Conservation (phyloP, 2,329 filamentous ascomycete genomes). For the Neonectria sp. region DNA sequence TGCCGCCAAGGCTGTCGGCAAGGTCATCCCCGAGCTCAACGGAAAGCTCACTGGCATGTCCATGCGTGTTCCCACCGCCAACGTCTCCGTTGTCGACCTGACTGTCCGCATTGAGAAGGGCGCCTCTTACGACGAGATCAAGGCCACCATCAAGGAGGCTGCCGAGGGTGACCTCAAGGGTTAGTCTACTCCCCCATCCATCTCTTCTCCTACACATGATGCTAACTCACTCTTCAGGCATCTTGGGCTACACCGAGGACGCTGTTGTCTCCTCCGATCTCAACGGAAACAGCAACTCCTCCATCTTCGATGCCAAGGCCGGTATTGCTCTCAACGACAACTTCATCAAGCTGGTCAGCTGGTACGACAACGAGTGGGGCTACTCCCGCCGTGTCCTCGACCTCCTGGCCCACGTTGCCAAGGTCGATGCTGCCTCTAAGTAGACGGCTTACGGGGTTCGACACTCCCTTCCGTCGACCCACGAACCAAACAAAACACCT, state of each 20-base stretch:
- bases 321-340: slow-evolving; percentile 98
- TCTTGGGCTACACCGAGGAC: slow-evolving; percentile 97
- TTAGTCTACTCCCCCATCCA: slow-evolving; percentile 58
- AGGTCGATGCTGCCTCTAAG: slow-evolving; percentile 77
- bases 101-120: slow-evolving; percentile 94
- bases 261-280: slow-evolving; percentile 95
- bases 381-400: slow-evolving; percentile 97
- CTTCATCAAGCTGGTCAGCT: slow-evolving; percentile 98
- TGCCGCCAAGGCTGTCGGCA: slow-evolving; percentile 99
- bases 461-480: slow-evolving; percentile 20
- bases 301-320: slow-evolving; percentile 99
- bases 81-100: slow-evolving; percentile 99
- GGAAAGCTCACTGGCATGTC: slow-evolving; percentile 99
- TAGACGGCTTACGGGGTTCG: slow-evolving; percentile 48
- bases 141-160: slow-evolving; percentile 89
- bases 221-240: slow-evolving; percentile 66
- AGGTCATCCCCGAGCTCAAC: slow-evolving; percentile 98
- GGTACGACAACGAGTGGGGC: slow-evolving; percentile 99
- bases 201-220: background rate
- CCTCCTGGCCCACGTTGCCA: slow-evolving; percentile 83
- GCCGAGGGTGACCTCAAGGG: slow-evolving; percentile 89
- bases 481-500: slow-evolving; percentile 42
- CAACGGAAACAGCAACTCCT: slow-evolving; percentile 93
- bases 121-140: slow-evolving; percentile 92
- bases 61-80: slow-evolving; percentile 98